Base-by-base conservation (phyloP, 1,284 basidiomycete genomes). In the Trichosporon coremiiforme region DNA sequence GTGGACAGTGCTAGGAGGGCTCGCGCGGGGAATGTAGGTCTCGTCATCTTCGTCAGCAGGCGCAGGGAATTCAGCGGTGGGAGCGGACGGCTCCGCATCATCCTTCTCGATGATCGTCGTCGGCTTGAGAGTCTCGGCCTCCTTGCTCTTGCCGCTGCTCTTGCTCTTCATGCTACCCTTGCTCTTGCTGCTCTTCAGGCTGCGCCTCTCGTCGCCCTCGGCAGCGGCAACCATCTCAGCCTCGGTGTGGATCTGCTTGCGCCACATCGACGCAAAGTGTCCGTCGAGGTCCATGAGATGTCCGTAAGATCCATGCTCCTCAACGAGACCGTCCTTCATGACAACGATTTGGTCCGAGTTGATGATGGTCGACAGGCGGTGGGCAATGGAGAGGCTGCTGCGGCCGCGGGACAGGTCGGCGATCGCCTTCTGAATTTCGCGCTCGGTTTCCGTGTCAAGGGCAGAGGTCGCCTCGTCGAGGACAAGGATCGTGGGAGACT, bases 391-490 rank as follows among this genome's bases (percentile, higher is more conserved):
- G 72, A 99, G 91, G 70, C 93, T 94, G n/a, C 94, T 98, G 60
- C 94, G 87, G n/a, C 75, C 76, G 70, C 78, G 74, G 9, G 80
- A 75, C 57, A 99, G 85, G 76, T 96, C 94, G 0, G 90, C 87
- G 78, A 82, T 75, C 2, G 79, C 77, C 57, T 73, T 72, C 66
- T 82, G 81, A 65, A 82, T 82, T 62, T 81, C 81, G 31, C 80
- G 66, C 65, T 99, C 96, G 0, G 96, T 98, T 75, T 94, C 91
- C 0, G 92, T 92, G 79, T 99, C 97, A 69, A 99, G 85, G 0
- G 96, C 94, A 0, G 93, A 95, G 0, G 97, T 99, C 89, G 97
- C 96, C 85, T 99, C 96, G 79, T 99, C 96, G 76, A 99, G 95
- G 84, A 99, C 81, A 75, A 99, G 79, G 76, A 99, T 97, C 4